Percentiles rank a stretch among this genome's conserved stretches.
Conservation (phyloP, 2,329 filamentous ascomycete species). For the Akanthomyces lecanii region DNA sequence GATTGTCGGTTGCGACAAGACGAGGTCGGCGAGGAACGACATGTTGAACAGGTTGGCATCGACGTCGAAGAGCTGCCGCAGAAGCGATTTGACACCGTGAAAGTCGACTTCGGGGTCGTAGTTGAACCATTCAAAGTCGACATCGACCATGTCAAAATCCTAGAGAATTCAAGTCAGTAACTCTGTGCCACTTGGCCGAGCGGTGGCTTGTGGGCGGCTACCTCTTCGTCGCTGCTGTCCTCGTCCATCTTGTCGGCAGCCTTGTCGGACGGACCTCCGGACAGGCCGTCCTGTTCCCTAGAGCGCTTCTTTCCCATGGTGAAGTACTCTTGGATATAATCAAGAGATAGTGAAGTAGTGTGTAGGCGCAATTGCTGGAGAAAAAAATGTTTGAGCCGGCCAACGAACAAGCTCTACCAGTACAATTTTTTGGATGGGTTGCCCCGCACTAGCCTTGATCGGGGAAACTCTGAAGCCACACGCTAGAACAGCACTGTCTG, state of each 20-base stretch:
- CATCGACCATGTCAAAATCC: constrained; percentile 88
- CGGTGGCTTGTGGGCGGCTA: constrained; percentile 22
- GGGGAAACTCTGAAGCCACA: neutral
- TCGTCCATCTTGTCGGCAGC: constrained; percentile 48
- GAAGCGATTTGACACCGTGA: constrained; percentile 83
- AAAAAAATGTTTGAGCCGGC: neutral
- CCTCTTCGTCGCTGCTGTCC: constrained; percentile 52
- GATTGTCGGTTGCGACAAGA: constrained; percentile 80
- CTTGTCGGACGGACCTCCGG: constrained; percentile 36
- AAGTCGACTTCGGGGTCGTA: constrained; percentile 87
- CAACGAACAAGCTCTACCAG: neutral
- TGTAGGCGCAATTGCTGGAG: neutral
- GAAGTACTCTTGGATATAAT: neutral
- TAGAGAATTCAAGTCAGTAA: constrained; percentile 33
- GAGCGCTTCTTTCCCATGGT: constrained; percentile 49
- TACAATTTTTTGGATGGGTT: constrained; percentile 11
- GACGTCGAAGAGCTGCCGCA: constrained; percentile 88
- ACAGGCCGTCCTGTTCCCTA: constrained; percentile 43
- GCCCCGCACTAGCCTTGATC: constrained; percentile 16
- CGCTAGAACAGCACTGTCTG: too few species aligned
- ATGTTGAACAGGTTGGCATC: constrained; percentile 84
- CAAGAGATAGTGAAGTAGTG: neutral
- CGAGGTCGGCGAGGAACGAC: constrained; percentile 78
- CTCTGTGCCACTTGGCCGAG: neutral
- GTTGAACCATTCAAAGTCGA: constrained; percentile 99